phyloP scores from a whole-genome alignment of 257 asterid genomes.

The Catharanthus roseus region DNA sequence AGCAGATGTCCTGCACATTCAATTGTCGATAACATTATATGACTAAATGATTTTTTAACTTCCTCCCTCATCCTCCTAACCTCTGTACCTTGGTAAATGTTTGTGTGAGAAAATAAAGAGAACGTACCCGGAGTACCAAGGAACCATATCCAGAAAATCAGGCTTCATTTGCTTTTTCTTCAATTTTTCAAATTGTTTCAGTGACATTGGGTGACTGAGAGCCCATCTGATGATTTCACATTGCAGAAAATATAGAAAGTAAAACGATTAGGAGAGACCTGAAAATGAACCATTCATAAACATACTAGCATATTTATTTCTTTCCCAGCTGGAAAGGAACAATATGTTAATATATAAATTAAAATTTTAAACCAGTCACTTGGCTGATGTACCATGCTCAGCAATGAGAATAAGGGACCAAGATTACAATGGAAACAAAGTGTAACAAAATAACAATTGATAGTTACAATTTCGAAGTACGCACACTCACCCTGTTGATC shows the following conservation, averaged over 20 bases:
- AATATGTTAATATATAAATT: not conserved
- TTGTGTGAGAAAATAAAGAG: not conserved
- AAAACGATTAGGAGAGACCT: not conserved
- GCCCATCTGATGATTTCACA: slow-evolving; percentile 70
- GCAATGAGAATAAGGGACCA: not conserved
- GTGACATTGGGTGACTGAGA: slow-evolving; percentile 88
- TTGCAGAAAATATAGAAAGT: not conserved
- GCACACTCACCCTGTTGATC: slow-evolving; percentile 86
- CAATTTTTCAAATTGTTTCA: slow-evolving; percentile 72
- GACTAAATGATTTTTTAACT: not conserved
- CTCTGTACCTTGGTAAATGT: not conserved
- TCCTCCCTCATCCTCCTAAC: not conserved
- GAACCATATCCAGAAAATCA: slow-evolving; percentile 95
- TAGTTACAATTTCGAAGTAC: not conserved
- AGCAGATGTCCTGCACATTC: slow-evolving; percentile 80
- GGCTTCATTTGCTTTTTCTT: slow-evolving; percentile 93
- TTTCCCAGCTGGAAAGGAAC: not conserved
- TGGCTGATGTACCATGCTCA: not conserved
- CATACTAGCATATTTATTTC: not conserved
- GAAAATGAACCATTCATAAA: not conserved
- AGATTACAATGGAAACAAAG: not conserved
- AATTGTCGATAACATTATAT: slow-evolving; percentile 17
- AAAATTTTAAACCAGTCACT: not conserved
- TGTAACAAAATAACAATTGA: not conserved
- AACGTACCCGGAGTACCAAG: slow-evolving; percentile 96